Evolutionary conservation across 2,329 filamentous ascomycete species (phyloP), one percentile per base, ranked within the genome.

Genomic region (Seiridium cupressi): DNA sequence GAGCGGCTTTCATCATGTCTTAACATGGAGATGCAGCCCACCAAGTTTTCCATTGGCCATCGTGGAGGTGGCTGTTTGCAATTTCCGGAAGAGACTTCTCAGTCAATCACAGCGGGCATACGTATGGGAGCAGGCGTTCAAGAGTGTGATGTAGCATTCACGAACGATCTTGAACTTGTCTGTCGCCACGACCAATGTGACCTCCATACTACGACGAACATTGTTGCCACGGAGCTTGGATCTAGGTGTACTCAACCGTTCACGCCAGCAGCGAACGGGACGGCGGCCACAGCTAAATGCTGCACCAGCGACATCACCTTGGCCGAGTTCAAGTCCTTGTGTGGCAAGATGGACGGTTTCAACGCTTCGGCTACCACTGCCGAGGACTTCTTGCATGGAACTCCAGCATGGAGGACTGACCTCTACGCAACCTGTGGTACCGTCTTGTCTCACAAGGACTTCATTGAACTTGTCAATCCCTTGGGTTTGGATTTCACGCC

Each of bases 271-370:
- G 72, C 72, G 13, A 74, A 79, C 62, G 83, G 80, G 57, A 74
- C 73, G 4, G 68, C 77, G 1, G 89, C 89, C 1, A 79, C 76
- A 13, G 88, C 87, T 10, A 84, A 84, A 64, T 91, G 89, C 79
- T 91, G 89, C 79, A 90, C 89, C 3, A 86, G 82, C 66, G 89
- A 91, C 69, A 84, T 91, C 68, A 90, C 88, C 1, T 75, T 89
- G 42, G 79, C 79, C 51, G 89, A 91, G 73, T 90, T 85, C 79
- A 84, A 86, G 73, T 77, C 81, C 4, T 82, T 91, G 4, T 91
- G 89, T 74, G 83, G 82, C 68, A 90, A 90, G 75, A 90, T 89
- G 86, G 89, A 91, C 68, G 83, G 83, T 55, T 83, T 75, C 69
- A 86, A 89, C 67, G 72, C 78, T 64, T 80, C 76, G 51, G 88